Percentiles rank a stretch among this genome's conserved stretches.
phyloP scores from a whole-genome alignment of 805 yeast species.

The Nakazawaea pomicola region DNA sequence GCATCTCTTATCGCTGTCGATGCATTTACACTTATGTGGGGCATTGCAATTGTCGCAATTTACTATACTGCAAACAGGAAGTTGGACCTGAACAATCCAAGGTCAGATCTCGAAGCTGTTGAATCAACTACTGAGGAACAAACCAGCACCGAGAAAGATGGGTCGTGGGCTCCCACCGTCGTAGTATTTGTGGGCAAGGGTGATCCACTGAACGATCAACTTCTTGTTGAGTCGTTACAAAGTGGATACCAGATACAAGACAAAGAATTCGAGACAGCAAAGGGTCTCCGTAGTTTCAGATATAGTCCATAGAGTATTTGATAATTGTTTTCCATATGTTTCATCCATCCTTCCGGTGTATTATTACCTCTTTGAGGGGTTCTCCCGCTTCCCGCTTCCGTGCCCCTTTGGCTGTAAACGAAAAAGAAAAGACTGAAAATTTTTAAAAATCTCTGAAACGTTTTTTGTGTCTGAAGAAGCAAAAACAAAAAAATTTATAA shows the following conservation, averaged over 20 bases:
- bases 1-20: constrained; percentile 11
- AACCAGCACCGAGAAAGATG: not conserved
- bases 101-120: not conserved
- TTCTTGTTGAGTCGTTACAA: not conserved
- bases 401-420: too few species aligned
- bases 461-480: not conserved
- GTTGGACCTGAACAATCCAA: not conserved
- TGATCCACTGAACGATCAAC: not conserved
- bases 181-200: constrained; percentile 10
- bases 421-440: not conserved
- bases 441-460: not conserved
- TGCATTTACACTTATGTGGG: constrained; percentile 15
- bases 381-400: too few species aligned
- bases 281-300: not conserved
- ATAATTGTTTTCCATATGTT: too few species aligned
- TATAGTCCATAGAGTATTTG: not conserved
- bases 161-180: not conserved
- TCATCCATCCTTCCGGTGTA: too few species aligned
- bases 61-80: constrained; percentile 1
- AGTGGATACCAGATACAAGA: constrained; percentile 5
- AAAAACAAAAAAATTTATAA: too few species aligned
- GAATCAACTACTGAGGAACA: not conserved
- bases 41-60: not conserved
- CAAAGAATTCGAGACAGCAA: not conserved
- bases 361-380: too few species aligned